Evolutionary conservation across 2,329 filamentous ascomycete species (phyloP), one percentile per base, ranked within the genome.

Genomic region (Sporothrix globosa): DNA sequence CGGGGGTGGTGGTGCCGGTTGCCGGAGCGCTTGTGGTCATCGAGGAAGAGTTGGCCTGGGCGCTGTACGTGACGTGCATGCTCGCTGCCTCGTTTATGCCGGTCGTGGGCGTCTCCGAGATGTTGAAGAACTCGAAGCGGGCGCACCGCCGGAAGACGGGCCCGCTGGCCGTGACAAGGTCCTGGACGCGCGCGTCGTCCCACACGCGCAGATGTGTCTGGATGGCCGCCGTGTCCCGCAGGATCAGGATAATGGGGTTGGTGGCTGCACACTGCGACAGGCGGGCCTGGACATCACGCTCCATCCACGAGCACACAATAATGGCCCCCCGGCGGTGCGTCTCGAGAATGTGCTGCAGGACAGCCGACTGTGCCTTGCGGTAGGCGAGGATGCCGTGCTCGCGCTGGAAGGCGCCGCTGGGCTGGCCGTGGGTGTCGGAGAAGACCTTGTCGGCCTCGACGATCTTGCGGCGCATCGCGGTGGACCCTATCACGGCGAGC

Each of bases 51-150:
- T 14, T 14, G 41, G 41, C 41, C 14, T 34, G 34, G 34, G 41
- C 41, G 4, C 41, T 44, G 41, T 44, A 17, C 11, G 41, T 44
- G 41, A 13, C 41, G 5, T 17, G 41, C 41, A 44, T 44, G 41
- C 41, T 13, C 2, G 41, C 11, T 17, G 41, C 41, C 41, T 44
- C 56, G 56, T 44, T 41, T 34, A 75, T 72, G 44, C 69, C 73
- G 24, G 34, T 65, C 6, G 56, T 6, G 17, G 56, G 27, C 24
- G 46, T 19, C 19, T 83, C 82, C 72, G 88, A 85, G 19, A 90
- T 80, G 74, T 92, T 92, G 80, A 87, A 91, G 76, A 91, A 92
- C 76, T 92, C 90, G 69, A 90, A 83, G 73, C 91, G 92, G 6
- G 89, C 88, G 77, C 88, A 90, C 4, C 82, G 80, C 65, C 88